These are phyloP conservation scores for Cyathus striatus DNA, from an alignment of 768 basidiomycete species.

Conservation along the genomic window DNA sequence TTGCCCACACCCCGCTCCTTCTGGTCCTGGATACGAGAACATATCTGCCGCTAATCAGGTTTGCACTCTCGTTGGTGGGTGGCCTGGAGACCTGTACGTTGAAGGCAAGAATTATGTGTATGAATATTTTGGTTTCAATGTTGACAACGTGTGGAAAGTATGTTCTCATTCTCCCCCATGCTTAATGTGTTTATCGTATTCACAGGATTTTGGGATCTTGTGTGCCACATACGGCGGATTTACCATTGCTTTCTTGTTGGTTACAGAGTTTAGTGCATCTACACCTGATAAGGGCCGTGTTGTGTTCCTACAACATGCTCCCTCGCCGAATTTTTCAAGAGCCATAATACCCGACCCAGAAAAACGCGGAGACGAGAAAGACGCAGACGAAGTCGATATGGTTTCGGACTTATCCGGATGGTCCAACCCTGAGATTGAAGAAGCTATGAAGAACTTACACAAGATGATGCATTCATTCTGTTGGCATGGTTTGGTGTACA, in stretches of 20 bases:
- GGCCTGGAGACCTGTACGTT: slow-evolving; percentile 56
- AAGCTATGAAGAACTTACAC: slow-evolving; percentile 55
- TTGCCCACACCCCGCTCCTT: slow-evolving; percentile 56
- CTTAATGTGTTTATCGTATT: neutral
- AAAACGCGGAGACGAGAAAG: slow-evolving; percentile 6
- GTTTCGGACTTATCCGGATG: too few species aligned
- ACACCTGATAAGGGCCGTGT: too few species aligned
- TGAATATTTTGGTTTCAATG: too few species aligned
- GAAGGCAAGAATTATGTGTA: slow-evolving; percentile 53
- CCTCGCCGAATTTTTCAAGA: too few species aligned
- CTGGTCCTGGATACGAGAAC: slow-evolving; percentile 57
- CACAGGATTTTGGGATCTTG: slow-evolving; percentile 65
- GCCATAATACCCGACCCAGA: too few species aligned
- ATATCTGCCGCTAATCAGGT: slow-evolving; percentile 62
- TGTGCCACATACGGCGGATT: slow-evolving; percentile 62
- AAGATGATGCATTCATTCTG: slow-evolving; percentile 69
- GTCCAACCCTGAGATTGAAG: neutral
- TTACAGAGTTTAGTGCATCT: slow-evolving; percentile 51
- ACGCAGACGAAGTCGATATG: too few species aligned
- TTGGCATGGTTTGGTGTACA: slow-evolving; percentile 70
- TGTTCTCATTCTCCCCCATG: too few species aligned
- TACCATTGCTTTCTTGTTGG: slow-evolving; percentile 46
- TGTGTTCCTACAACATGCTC: too few species aligned
- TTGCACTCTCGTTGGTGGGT: slow-evolving; percentile 66
- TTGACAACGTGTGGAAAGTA: too few species aligned